phyloP scores from a whole-genome alignment of 768 basidiomycete genomes.

The Kockovaella imperatae region DNA sequence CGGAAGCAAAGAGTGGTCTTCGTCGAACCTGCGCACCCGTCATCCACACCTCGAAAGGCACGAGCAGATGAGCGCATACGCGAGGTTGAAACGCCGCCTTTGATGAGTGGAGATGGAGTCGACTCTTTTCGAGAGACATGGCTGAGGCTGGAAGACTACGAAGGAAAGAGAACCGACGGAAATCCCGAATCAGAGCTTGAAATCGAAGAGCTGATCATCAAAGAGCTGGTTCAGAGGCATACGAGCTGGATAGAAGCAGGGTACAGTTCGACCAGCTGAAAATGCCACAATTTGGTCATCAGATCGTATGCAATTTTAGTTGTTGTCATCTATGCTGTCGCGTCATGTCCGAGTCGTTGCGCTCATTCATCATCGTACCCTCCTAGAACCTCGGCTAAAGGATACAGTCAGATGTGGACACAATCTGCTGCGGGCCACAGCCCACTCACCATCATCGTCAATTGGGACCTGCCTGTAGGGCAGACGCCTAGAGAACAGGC shows the following conservation, averaged over 20 bases:
- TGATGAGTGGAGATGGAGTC: slow-evolving; percentile 2
- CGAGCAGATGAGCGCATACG: slow-evolving; percentile 10
- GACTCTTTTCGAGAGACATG: slow-evolving; percentile 42
- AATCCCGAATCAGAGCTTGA: slow-evolving; percentile 58
- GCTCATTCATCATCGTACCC: no score
- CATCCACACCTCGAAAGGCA: slow-evolving; percentile 4
- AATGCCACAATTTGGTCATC: background rate
- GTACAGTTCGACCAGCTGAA: no score
- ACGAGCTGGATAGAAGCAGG: slow-evolving; percentile 52
- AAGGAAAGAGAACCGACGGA: slow-evolving; percentile 21
- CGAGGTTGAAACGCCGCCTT: slow-evolving; percentile 19
- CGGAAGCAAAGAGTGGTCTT: slow-evolving; percentile 90
- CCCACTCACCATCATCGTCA: slow-evolving; percentile 44
- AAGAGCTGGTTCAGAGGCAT: slow-evolving; percentile 67
- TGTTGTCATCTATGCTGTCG: no score
- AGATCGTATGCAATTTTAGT: no score
- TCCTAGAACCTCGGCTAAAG: no score
- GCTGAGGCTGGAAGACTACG: slow-evolving; percentile 34
- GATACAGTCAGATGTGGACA: no score
- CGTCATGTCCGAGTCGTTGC: no score
- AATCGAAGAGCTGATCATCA: slow-evolving; percentile 87
- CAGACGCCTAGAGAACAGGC: slow-evolving; percentile 28
- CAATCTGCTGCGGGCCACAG: no score
- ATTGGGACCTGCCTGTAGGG: slow-evolving; percentile 41
- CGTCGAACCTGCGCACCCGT: slow-evolving; percentile 52